A percentile compares a stretch with the other conserved stretches of the same genome.
Conservation (phyloP, 148 eudicot species). For the Tetragonia tetragonoides region DNA sequence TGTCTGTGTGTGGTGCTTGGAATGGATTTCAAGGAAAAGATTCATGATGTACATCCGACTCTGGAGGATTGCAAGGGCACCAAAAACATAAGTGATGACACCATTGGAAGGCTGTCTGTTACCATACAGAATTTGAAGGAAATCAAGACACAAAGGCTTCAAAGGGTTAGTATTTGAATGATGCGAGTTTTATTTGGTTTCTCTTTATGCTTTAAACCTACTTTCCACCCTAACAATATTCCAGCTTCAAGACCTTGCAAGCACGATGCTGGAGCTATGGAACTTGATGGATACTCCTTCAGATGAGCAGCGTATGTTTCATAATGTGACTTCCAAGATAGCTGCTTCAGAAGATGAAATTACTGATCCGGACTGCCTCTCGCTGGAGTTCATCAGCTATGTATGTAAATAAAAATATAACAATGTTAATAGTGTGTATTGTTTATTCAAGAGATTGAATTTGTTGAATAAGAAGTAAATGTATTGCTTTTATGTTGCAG, state of each 20-base stretch:
- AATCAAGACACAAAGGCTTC: slow-evolving; percentile 57
- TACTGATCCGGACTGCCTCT: slow-evolving; percentile 52
- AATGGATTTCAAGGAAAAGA: slow-evolving; percentile 50
- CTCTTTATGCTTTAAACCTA: background rate
- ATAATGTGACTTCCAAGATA: slow-evolving; percentile 56
- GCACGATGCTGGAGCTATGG: slow-evolving; percentile 79
- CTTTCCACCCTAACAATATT: background rate
- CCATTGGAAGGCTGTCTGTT: slow-evolving; percentile 47
- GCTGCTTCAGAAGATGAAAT: slow-evolving; percentile 69
- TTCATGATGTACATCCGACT: slow-evolving; percentile 53
- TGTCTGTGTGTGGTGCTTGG: slow-evolving; percentile 73
- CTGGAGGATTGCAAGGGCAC: slow-evolving; percentile 50
- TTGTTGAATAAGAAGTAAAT: background rate
- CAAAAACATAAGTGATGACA: slow-evolving; percentile 41
- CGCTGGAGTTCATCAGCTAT: slow-evolving; percentile 41
- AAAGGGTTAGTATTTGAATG: slow-evolving; percentile 39
- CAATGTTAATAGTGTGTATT: too few species aligned
- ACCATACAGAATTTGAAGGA: slow-evolving; percentile 47
- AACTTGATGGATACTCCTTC: slow-evolving; percentile 77
- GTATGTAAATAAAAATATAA: slow-evolving; percentile 31
- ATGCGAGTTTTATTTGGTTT: background rate
- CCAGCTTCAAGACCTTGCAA: slow-evolving; percentile 83
- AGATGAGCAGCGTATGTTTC: slow-evolving; percentile 64
- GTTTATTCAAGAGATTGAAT: background rate
- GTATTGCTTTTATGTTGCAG: slow-evolving; percentile 29